A percentile compares a stretch with the other conserved stretches of the same genome.
Conservation (phyloP, 1,139 yeast genomes). For the Kodamaea sp. region DNA sequence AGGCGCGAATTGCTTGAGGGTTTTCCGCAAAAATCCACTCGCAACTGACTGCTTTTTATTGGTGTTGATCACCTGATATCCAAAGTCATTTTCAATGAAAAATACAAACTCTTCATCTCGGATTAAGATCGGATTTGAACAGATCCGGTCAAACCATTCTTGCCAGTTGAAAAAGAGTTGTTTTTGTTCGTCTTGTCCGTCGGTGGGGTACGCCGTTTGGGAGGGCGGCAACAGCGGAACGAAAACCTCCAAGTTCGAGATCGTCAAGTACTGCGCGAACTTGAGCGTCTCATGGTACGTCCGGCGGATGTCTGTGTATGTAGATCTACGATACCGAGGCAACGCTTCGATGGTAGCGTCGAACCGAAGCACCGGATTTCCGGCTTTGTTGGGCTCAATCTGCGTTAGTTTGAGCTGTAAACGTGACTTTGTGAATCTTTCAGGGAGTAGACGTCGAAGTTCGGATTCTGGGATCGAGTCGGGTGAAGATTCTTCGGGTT, state of each 20-base stretch:
- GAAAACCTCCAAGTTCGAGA: slow-evolving; percentile 86
- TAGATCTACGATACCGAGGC: slow-evolving; percentile 70
- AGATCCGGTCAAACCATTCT: slow-evolving; percentile 79
- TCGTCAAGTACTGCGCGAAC: slow-evolving; percentile 72
- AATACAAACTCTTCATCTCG: slow-evolving; percentile 86
- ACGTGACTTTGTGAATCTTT: slow-evolving; percentile 40
- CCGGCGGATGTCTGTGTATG: slow-evolving; percentile 73
- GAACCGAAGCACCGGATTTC: slow-evolving; percentile 44
- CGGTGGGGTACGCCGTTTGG: slow-evolving; percentile 72
- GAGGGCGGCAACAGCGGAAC: slow-evolving; percentile 84
- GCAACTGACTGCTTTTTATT: slow-evolving; percentile 58
- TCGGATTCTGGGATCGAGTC: slow-evolving; percentile 32
- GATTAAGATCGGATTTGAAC: slow-evolving; percentile 70
- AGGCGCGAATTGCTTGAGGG: slow-evolving; percentile 84
- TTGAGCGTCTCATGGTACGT: slow-evolving; percentile 74
- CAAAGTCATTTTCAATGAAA: slow-evolving; percentile 86
- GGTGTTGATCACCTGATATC: slow-evolving; percentile 63
- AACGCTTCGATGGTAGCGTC: slow-evolving; percentile 47
- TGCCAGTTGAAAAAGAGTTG: slow-evolving; percentile 63
- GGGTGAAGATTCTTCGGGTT: slow-evolving; percentile 1
- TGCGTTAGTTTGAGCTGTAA: slow-evolving; percentile 27
- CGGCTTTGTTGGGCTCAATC: slow-evolving; percentile 40
- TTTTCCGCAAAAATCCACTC: slow-evolving; percentile 82
- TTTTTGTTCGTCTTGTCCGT: slow-evolving; percentile 75
- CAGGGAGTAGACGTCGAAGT: slow-evolving; percentile 48